Conservation (phyloP, 805 yeast species). For the Henningerozyma blattae region DNA sequence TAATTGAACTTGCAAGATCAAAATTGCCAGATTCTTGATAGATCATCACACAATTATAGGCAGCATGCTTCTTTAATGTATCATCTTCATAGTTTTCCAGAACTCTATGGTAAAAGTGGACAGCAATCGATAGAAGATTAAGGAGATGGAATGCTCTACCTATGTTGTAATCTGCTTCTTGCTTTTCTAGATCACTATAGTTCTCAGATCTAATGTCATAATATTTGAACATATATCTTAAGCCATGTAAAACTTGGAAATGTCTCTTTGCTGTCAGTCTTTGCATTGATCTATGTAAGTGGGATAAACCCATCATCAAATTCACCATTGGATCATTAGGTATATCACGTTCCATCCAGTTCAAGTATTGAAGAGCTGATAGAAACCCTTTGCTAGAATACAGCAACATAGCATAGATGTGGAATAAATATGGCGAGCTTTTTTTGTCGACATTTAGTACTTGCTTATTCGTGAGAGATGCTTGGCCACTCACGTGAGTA, state of each 20-base stretch:
- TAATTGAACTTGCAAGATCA: conserved; percentile 46
- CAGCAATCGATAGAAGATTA: conserved; percentile 66
- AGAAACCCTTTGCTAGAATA: conserved; percentile 74
- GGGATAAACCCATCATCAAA: conserved; percentile 63
- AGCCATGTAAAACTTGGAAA: conserved; percentile 76
- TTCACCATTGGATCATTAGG: conserved; percentile 72
- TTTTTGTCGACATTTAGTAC: conserved; percentile 30
- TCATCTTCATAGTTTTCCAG: conserved; percentile 40
- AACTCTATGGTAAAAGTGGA: conserved; percentile 61
- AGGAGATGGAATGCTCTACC: conserved; percentile 79
- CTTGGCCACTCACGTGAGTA: conserved; percentile 62
- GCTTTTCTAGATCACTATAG: conserved; percentile 34
- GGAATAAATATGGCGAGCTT: conserved; percentile 55
- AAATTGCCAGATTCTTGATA: conserved; percentile 69
- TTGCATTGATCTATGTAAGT: conserved; percentile 86
- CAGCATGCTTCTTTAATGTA: conserved; percentile 66
- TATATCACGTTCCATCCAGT: conserved; percentile 53
- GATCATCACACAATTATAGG: conserved; percentile 69
- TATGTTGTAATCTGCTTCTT: conserved; percentile 72
- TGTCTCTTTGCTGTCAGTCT: conserved; percentile 79
- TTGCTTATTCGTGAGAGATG: conserved; percentile 49
- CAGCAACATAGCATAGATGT: conserved; percentile 69
- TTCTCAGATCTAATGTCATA: conserved; percentile 34
- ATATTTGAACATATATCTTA: conserved; percentile 68
- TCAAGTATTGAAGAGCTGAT: conserved; percentile 69